A percentile compares a stretch with the other conserved stretches of the same genome.
phyloP scores from a whole-genome alignment of 2,329 filamentous ascomycete genomes.

The Cytospora piceae region DNA sequence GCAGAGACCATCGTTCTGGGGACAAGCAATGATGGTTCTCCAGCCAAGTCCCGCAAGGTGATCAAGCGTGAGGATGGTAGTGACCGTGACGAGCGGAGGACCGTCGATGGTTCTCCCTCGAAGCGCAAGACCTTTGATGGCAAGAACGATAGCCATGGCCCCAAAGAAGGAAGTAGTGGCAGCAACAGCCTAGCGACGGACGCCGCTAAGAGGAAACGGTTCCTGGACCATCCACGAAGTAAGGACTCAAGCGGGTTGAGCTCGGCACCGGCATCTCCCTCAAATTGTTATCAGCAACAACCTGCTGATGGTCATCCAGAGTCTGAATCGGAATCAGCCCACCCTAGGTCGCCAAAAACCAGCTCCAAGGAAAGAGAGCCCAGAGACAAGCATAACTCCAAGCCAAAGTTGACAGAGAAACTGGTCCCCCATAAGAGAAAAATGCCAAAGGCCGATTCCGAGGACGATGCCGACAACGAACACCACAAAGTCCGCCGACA shows the following conservation, averaged over 20 bases:
- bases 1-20: conserved; percentile 70
- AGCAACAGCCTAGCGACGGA: conserved; percentile 38
- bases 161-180: conserved; percentile 32
- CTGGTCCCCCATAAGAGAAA: conserved; percentile 57
- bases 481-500: conserved; percentile 58
- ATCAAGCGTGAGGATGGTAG: conserved; percentile 68
- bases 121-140: conserved; percentile 41
- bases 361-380: conserved; percentile 45
- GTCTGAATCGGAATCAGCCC: conserved; percentile 60
- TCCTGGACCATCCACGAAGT: conserved; percentile 44
- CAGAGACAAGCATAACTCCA: conserved; percentile 34
- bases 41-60: conserved; percentile 65
- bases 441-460: conserved; percentile 57
- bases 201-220: conserved; percentile 57
- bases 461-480: conserved; percentile 60
- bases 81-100: conserved; percentile 52
- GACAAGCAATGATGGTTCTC: conserved; percentile 68
- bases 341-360: conserved; percentile 49
- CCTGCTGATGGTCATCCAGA: conserved; percentile 48
- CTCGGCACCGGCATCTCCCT: conserved; percentile 62
- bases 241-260: conserved; percentile 63
- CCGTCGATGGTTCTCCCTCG: conserved; percentile 38
- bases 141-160: conserved; percentile 43
- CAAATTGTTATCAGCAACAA: conserved; percentile 47
- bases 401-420: conserved; percentile 48